Base-by-base conservation (phyloP, 352 stramenopile genomes). In the Phytophthora boehmeriae region DNA sequence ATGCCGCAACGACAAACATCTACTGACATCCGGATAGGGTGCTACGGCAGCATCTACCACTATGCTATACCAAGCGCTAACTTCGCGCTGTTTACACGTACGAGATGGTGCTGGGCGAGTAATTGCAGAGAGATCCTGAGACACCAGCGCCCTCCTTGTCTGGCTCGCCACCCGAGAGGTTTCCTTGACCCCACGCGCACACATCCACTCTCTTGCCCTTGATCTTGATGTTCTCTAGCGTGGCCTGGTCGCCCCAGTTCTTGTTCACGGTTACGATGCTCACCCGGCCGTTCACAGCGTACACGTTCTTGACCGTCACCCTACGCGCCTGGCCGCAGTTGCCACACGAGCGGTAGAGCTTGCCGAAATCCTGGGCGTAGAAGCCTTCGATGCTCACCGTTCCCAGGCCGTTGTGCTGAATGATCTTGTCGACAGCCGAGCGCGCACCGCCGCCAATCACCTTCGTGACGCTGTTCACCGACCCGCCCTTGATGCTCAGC, bases 221-320 rank as follows among this genome's bases (percentile, higher is more conserved):
- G 38, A 44, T 44, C 38, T 44, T 44, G 38, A 44, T 22, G 38
- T 44, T 44, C 38, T 44, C 38, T 9, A 44, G 20, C 13, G 38
- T 44, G 14, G 38, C 38, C 38, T 44, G 38, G 38, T 44, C 38
- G 38, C 38, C 38, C 38, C 38, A 44, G 38, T 44, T 44, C 38
- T 44, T 44, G 38, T 44, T 44, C 38, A 44, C 38, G 11, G 38
- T 44, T 16, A 44, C 38, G 14, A 44, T 9, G 38, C 38, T 44
- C 38, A 22, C 22, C 38, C 22, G 20, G 38, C 38, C 38, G 38
- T 44, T 44, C 38, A 44, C 38, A 16, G 38, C 38, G 38, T 44
- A 44, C 38, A 44, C 38, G 38, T 44, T 44, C 38, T 44, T 44
- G 38, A 44, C 38, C 11, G 11, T 44, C 38, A 44, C 38, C 8